Base-by-base conservation (phyloP, 768 basidiomycete genomes). In the Suillus occidentalis region DNA sequence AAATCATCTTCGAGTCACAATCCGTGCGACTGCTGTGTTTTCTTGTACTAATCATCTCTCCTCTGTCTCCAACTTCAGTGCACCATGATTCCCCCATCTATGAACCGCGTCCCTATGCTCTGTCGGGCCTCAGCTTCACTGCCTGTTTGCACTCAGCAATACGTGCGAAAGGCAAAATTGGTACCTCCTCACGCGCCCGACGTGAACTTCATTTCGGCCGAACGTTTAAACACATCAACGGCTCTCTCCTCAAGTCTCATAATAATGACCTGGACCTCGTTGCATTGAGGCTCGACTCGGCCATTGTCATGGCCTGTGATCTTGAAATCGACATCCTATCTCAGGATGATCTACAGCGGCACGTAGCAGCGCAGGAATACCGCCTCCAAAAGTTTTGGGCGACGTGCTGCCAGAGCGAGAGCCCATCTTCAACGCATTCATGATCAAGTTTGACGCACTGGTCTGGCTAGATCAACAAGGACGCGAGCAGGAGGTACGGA, bases 351-450 rank as follows among this genome's bases (percentile, higher is more conserved):
- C 20, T 12, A 13, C 6, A 40, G 3, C 37, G 63, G 60, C 39
- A 59, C 39, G 7, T 2, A 2, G 16, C 5, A 59, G 4, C 13
- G 12, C 18, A 45, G 22, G 2, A 14, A 9, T 4, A 0, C 37
- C 59, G 63, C 40, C n/a, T 61, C 6, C 22, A 16, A 5, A 14
- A 61, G 61, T 71, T 20, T 8, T 59, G 0, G 57, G 9, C 12
- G 61, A 55, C 36, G 42, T 72, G 13, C 16, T 70, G 7, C 69
- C 71, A 36, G 68, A 66, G 36, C 66, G 67, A 40, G 28, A 63
- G 52, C 31, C 22, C 31, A 40, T 64, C 49, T 28, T 72, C 45
- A 63, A 64, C 31, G 56, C 63, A 14, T 72, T 66, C 37, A 28
- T 28, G 28, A 28, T 28, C 28, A 28, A 28, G 28, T 28, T 28